A percentile compares a stretch with the other conserved stretches of the same genome.
Conservation (phyloP, 345 rosid species). For the Pelargonium nanum region DNA sequence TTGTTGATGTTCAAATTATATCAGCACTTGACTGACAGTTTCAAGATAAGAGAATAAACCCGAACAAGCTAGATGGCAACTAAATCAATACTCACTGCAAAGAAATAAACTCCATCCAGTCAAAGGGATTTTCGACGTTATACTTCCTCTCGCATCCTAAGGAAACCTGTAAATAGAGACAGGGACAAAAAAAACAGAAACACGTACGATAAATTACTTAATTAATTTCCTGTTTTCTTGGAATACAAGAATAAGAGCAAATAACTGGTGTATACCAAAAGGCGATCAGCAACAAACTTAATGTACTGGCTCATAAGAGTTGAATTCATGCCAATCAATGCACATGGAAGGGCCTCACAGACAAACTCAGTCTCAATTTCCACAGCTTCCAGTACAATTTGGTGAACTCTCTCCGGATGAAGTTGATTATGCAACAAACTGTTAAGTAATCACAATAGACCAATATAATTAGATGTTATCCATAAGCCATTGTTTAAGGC, state of each 20-base stretch:
- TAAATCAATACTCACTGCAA: constrained; percentile 50
- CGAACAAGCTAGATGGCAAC: neutral
- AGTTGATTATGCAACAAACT: constrained; percentile 64
- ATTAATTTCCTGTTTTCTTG: neutral
- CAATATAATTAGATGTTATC: neutral
- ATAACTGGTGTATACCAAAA: constrained; percentile 41
- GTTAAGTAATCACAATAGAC: constrained; percentile 8
- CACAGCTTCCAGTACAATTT: constrained; percentile 67
- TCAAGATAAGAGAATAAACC: neutral
- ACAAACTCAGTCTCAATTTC: constrained; percentile 85
- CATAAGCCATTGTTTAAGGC: neutral
- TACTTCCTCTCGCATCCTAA: constrained; percentile 58
- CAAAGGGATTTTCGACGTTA: constrained; percentile 71
- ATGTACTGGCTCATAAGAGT: constrained; percentile 88
- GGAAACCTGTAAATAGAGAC: constrained; percentile 36
- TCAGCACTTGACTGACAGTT: no score
- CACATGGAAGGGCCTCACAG: constrained; percentile 86
- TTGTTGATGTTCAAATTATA: no score
- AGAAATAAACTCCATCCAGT: constrained; percentile 97
- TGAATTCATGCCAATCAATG: constrained; percentile 79
- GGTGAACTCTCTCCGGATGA: constrained; percentile 45
- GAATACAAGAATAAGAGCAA: neutral
- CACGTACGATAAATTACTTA: neutral
- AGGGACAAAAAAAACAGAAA: neutral
- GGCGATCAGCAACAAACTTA: constrained; percentile 79